Evolutionary conservation across 2,329 filamentous ascomycete genomes (phyloP), one percentile per base, ranked within the genome.

Genomic region (Fonsecaea multimorphosa): DNA sequence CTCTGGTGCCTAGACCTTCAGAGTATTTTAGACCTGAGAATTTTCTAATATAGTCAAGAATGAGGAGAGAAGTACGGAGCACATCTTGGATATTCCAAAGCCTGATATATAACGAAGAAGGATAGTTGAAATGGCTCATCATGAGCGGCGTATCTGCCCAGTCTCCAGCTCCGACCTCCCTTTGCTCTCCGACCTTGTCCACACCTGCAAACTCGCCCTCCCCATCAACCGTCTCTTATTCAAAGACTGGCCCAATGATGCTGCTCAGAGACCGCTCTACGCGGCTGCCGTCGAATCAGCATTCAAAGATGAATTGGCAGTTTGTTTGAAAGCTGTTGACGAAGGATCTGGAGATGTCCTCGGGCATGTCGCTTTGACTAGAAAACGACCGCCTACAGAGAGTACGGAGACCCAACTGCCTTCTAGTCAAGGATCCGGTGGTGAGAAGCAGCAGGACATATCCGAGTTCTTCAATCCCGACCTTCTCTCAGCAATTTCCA

Each of bases 201-300:
- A 46, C 40, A 44, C 34, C 22, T 49, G 22, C 24, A 58, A 58
- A 34, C 34, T 58, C 11, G 36, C 34, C 5, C 34, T 58, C 12
- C 34, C 56, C 22, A 49, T 58, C 27, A 58, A 58, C 16, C 56
- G 56, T 4, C 56, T 58, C 36, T 27, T 58, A 12, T 46, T 44
- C 36, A 49, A 46, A 14, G 36, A 58, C 11, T 58, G 56, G 56
- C 56, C 36, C 16, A 58, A 58, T 16, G 38, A 58, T 8, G 40
- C 38, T 7, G 56, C 56, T 11, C 56, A 58, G 24, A 58, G 44
- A 32, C 56, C 56, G 16, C 56, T 46, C 12, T 58, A 58, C 12
- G 38, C 22, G 32, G 31, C 22, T 19, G 56, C 56, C 8, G 31
- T 49, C 16, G 24, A 34, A 24, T 8, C 16, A n/a, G 56, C 22